Base-by-base conservation (phyloP, 2,329 filamentous ascomycete species). In the Seiridium unicorne region DNA sequence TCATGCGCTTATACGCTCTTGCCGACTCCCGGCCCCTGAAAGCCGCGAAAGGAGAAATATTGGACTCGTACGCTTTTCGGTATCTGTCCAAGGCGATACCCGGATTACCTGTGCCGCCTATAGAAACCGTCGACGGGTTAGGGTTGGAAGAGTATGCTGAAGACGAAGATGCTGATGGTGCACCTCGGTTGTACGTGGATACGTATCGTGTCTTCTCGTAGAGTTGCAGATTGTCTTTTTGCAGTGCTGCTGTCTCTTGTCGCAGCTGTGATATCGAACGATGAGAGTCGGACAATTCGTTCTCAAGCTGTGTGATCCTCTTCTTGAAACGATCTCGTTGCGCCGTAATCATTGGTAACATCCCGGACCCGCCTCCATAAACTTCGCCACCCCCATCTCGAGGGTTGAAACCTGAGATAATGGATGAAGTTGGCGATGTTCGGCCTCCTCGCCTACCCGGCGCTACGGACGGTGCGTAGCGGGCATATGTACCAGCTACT, bases 171-270 rank as follows among this genome's bases (percentile, higher is more conserved):
- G 79, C 76, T 35, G 84, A 83, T 5, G 83, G 82, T 11, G 83
- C 84, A 51, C 84, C 84, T 57, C 93, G 88, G 74, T 89, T 96
- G 79, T 97, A 99, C 2, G 92, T 93, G 5, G 93, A 97, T 32
- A 98, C 88, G 73, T 99, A 99, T 66, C 95, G 87, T 18, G 94
- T 97, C 83, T 98, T 99, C 76, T 99, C 95, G 74, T 99, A 99
- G 6, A 99, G 83, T 68, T 90, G 93, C 42, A 99, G 82, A 72
- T 99, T 99, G 76, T 99, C 95, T 73, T 93, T 96, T 72, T 99
- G 96, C 46, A 99, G 80, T 1, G 93, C 92, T 5, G 93, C 89
- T 62, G 98, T 87, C 73, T 99, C 95, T 68, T 96, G 92, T 48
- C 95, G 88, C 51, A 99, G 81, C 42, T 93, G 90, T 26, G 93